phyloP scores from a whole-genome alignment of 2,329 filamentous ascomycete species.

The Graphium sp. region DNA sequence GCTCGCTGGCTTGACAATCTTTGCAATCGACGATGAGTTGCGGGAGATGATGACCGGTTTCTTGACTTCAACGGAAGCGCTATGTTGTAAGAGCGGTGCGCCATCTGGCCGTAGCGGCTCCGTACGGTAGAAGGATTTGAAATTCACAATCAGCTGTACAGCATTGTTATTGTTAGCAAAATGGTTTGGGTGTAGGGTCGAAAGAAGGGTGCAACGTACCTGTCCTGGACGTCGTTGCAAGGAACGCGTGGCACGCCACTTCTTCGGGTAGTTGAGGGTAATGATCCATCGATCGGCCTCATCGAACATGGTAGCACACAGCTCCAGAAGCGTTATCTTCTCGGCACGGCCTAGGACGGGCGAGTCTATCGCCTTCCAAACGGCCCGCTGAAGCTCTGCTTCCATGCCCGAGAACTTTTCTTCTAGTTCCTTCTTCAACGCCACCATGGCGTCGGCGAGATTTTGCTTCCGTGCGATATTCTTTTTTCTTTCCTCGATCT shows the following conservation, averaged over 20 bases:
- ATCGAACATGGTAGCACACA: slow-evolving; percentile 29
- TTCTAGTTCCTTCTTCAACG: slow-evolving; percentile 24
- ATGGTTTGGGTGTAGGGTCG: too few species aligned
- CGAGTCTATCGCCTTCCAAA: slow-evolving; percentile 24
- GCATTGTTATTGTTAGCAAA: slow-evolving; percentile 10
- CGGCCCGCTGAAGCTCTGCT: slow-evolving; percentile 20
- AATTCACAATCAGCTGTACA: slow-evolving; percentile 17
- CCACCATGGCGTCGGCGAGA: slow-evolving; percentile 33
- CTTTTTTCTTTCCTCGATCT: slow-evolving; percentile 42
- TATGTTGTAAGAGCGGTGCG: slow-evolving; percentile 2
- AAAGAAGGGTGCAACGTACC: slow-evolving; percentile 11
- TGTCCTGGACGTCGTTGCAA: slow-evolving; percentile 16
- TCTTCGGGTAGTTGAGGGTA: slow-evolving; percentile 21
- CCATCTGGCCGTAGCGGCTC: slow-evolving; percentile 9
- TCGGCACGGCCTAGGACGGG: slow-evolving; percentile 20
- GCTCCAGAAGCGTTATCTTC: slow-evolving; percentile 21
- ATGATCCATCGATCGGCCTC: slow-evolving; percentile 23
- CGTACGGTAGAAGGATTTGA: slow-evolving; percentile 20
- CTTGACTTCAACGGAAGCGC: slow-evolving; percentile 2
- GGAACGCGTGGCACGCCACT: slow-evolving; percentile 20
- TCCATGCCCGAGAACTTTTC: slow-evolving; percentile 20
- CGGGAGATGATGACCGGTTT: slow-evolving; percentile 7
- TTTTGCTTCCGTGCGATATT: slow-evolving; percentile 51
- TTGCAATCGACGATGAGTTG: slow-evolving; percentile 5
- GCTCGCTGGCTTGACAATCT: background rate